Base-by-base conservation (phyloP, 129 eudicot genomes). In the Kitagawia praeruptora region DNA sequence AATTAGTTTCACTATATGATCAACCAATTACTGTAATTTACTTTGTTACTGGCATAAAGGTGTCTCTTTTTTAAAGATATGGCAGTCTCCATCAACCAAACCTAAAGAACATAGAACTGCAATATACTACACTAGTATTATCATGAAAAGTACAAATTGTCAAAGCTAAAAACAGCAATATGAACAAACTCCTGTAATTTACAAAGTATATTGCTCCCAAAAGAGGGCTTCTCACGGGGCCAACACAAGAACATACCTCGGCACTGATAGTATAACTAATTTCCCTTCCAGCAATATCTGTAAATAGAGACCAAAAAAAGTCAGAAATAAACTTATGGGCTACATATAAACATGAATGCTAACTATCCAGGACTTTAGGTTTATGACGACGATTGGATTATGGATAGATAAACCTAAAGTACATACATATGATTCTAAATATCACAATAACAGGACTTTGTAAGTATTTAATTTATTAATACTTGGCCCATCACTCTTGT, bases 271-370 rank as follows among this genome's bases (percentile, higher is more conserved):
- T 85, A 74, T 88, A 88, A 46, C 78, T 69, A 76, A 86, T 83
- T 83, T 88, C 89, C 75, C 41, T 88, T 27, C 79, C 84, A 58
- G 80, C 82, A 79, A 88, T 40, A 25, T 80, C 91, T 88, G 85
- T 69, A 75, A 81, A 21, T 12, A 78, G 31, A 46, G 15, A 46
- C 49, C 41, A 64, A 8, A 25, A 39, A 64, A 73, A 83, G 75
- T 63, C 77, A 75, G 4, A 11, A 46, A 19, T 4, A 74, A 75
- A 48, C 51, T 46, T 46, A 14, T n/a, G 42, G 21, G 21, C 54
- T 47, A 23, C 41, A 28, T 1, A 73, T 44, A n/a, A 45, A 44
- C 39, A 44, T 73, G 9, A 42, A 42, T 42, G 44, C 10, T 44
- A 25, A 25, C 53, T 40, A 23, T 42, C 4, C 38, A 44, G 5